Evolutionary conservation across 345 rosid species (phyloP).

Genomic region (Stellera chamaejasme): DNA sequence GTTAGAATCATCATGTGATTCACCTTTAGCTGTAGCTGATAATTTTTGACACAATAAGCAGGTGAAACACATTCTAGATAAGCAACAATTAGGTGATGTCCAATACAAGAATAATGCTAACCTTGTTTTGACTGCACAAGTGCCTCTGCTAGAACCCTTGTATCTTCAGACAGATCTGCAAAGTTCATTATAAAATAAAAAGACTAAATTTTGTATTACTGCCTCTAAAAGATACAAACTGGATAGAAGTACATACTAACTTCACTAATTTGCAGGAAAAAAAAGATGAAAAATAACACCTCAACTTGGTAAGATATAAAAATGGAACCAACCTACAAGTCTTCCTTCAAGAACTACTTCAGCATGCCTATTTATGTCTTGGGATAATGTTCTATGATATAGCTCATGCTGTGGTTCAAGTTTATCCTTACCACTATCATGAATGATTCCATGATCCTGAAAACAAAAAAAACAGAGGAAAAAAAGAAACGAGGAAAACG

Average conservation of each 20-base stretch:
- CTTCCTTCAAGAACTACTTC: slow-evolving; percentile 93
- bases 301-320: slow-evolving; percentile 1
- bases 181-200: slow-evolving; percentile 15
- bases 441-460: slow-evolving; percentile 78
- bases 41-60: slow-evolving; percentile 1
- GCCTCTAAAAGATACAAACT: not conserved
- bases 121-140: slow-evolving; percentile 69
- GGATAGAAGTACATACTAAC: not conserved
- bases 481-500: not conserved
- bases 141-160: slow-evolving; percentile 81
- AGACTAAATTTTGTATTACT: not conserved
- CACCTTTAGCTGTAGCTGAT: slow-evolving; percentile 38
- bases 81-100: not conserved
- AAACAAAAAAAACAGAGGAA: slow-evolving; percentile 12
- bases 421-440: slow-evolving; percentile 53
- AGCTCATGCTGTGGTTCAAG: slow-evolving; percentile 44
- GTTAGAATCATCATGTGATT: slow-evolving; percentile 31
- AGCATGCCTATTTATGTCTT: slow-evolving; percentile 82
- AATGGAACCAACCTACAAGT: slow-evolving; percentile 42
- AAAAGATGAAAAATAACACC: not conserved
- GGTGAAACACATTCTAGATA: slow-evolving; percentile 2
- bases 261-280: not conserved
- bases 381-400: slow-evolving; percentile 60
- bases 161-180: slow-evolving; percentile 67
- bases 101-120: slow-evolving; percentile 21